Evolutionary conservation across 805 yeast genomes (phyloP), one percentile per base, ranked within the genome.

Genomic region (Spencermartinsiella europaea): DNA sequence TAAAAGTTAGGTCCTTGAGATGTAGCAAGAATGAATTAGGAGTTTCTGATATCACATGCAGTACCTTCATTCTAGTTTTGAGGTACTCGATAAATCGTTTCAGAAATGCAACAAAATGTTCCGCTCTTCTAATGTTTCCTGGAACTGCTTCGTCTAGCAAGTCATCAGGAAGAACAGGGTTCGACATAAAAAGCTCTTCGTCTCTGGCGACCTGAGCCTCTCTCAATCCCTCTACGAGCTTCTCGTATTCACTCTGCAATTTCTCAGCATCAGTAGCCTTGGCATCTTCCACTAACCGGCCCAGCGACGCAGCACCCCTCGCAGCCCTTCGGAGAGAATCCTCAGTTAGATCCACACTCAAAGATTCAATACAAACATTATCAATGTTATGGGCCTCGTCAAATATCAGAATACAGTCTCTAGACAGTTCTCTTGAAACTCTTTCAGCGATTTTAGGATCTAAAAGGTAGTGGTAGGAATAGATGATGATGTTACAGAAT

Each of bases 361-460:
- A 67, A 0, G 98, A 86, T 65, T 93, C 99, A 48, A 93, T 93
- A 70, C 99, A 93, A 47, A 93, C 99, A 72, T 93, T 93, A 73
- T 93, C 99, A 47, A 93, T 93, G 68, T 93, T 93, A 66, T 93
- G 99, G 40, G 99, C 99, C 70, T 93, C 99, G 69, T 93, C 99
- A 62, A 93, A 93, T 34, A 93, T 95, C 51, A 93, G 85, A 49
- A 93, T 93, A 45, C 95, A 78, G 60, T 93, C 98, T 55, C 89
- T 87, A 16, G 95, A 85, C 42, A 93, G 75, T 61, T 93, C 98
- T 52, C 76, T 79, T 3, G 97, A 89, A 17, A 93, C 99, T 51
- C 99, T 73, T 54, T 89, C 96, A 1, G 98, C 93, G 64, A 93
- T 93, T 62, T 93, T 93, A 17, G 99, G 99, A 63, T 93, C 99